Evolutionary conservation across 768 basidiomycete species (phyloP).

Genomic region (Mycena vitilis): DNA sequence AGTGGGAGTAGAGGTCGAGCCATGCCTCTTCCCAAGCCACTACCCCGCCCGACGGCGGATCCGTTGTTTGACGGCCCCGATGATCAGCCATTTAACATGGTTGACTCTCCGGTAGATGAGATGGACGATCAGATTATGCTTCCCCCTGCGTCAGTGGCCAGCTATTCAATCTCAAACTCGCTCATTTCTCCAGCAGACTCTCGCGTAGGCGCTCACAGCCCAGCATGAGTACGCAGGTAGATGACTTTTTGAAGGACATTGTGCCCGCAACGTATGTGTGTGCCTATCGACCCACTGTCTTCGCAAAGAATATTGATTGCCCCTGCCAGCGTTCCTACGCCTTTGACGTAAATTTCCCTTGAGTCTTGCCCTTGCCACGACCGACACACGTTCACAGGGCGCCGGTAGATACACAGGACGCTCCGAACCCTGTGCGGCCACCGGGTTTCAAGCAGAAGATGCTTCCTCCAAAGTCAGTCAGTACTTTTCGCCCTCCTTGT

Average conservation of each 20-base stretch:
- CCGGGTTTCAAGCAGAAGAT: slow-evolving; percentile 26
- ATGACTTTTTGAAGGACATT: slow-evolving; percentile 50
- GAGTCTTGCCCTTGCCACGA: neutral
- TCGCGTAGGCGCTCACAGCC: slow-evolving; percentile 31
- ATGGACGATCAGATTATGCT: slow-evolving; percentile 4
- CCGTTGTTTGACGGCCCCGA: slow-evolving; percentile 30
- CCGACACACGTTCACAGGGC: slow-evolving; percentile 4
- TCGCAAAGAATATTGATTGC: slow-evolving; percentile 29
- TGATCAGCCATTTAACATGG: slow-evolving; percentile 4
- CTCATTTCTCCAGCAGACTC: slow-evolving; percentile 27
- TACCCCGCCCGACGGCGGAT: slow-evolving; percentile 14
- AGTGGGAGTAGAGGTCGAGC: slow-evolving; percentile 10
- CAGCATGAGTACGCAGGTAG: slow-evolving; percentile 39
- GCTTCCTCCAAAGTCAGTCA: slow-evolving; percentile 19
- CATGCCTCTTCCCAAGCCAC: slow-evolving; percentile 3
- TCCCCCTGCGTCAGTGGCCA: slow-evolving; percentile 20
- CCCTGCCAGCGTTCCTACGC: slow-evolving; percentile 47
- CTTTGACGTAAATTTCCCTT: slow-evolving; percentile 43
- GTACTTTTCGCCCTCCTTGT: neutral
- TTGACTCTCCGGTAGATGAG: slow-evolving; percentile 18
- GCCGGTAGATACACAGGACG: slow-evolving; percentile 6
- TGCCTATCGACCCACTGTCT: slow-evolving; percentile 25
- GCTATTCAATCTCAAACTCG: slow-evolving; percentile 10
- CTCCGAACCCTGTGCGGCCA: slow-evolving; percentile 8
- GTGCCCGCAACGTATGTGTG: slow-evolving; percentile 57